Conservation (phyloP, 305 asterid genomes). For the Fraxinus dipetala region DNA sequence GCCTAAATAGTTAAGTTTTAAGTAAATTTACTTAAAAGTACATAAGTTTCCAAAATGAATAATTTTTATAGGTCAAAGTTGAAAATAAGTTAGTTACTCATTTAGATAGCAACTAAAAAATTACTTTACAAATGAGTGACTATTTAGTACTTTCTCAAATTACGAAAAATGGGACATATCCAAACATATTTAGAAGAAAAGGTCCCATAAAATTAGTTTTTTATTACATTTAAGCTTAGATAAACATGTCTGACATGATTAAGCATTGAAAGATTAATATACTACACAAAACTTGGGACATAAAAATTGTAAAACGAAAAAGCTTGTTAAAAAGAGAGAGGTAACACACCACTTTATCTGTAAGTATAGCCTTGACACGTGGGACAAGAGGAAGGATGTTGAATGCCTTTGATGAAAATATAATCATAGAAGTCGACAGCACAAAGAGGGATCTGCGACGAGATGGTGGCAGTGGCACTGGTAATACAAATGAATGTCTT, state of each 20-base stretch:
- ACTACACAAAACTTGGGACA: neutral
- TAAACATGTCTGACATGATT: neutral
- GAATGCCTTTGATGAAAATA: conserved; percentile 78
- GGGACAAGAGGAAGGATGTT: conserved; percentile 61
- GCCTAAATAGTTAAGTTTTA: neutral
- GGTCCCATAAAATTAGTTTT: neutral
- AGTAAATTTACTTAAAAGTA: neutral
- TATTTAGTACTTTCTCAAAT: neutral
- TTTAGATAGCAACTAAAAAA: neutral
- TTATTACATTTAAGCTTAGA: neutral
- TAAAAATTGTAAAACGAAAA: neutral
- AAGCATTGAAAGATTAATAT: neutral
- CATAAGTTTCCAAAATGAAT: neutral
- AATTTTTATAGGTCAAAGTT: neutral
- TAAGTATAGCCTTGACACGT: conserved; percentile 49
- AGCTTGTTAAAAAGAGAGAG: neutral
- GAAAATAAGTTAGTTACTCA: neutral
- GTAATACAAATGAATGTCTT: conserved; percentile 21
- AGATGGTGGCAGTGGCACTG: conserved; percentile 81
- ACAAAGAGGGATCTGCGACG: conserved; percentile 91
- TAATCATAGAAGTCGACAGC: conserved; percentile 79
- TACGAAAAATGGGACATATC: neutral
- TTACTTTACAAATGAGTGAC: neutral
- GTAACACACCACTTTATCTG: conserved; percentile 54
- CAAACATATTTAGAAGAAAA: neutral